phyloP scores from a whole-genome alignment of 768 basidiomycete genomes.

The Tulasnella sp. region DNA sequence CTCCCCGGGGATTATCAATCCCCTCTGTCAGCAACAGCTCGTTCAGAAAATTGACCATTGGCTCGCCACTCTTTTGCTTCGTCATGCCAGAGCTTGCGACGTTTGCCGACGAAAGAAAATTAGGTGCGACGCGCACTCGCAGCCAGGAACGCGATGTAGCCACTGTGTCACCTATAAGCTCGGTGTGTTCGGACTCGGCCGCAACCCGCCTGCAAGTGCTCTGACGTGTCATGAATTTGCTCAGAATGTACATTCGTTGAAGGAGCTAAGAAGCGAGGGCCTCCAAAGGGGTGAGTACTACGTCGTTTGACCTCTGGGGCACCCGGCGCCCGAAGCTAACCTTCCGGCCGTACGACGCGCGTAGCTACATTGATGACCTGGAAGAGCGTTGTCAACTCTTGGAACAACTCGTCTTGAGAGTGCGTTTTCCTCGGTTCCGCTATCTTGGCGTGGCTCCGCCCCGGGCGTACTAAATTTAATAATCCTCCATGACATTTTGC shows the following conservation, averaged over 20 bases:
- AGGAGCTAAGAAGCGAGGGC: slow-evolving; percentile 50
- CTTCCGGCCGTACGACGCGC: slow-evolving; percentile 25
- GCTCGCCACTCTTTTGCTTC: neutral
- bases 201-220: slow-evolving; percentile 31
- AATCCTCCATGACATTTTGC: slow-evolving; percentile 33
- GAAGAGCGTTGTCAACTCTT: slow-evolving; percentile 52
- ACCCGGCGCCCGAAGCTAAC: neutral
- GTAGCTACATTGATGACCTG: slow-evolving; percentile 50
- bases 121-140: slow-evolving; percentile 42
- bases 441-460: neutral
- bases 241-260: slow-evolving; percentile 52
- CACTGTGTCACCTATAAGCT: slow-evolving; percentile 43
- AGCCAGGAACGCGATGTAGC: slow-evolving; percentile 24
- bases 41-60: neutral
- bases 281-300: slow-evolving; percentile 56
- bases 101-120: slow-evolving; percentile 75
- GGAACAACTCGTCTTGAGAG: slow-evolving; percentile 46
- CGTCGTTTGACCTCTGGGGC: neutral
- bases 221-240: slow-evolving; percentile 36
- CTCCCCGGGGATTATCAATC: neutral
- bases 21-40: neutral
- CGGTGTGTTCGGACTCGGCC: slow-evolving; percentile 46
- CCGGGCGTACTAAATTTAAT: neutral
- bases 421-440: neutral
- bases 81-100: slow-evolving; percentile 59